phyloP scores from a whole-genome alignment of 1,139 yeast species.

The Suhomyces terraborum region DNA sequence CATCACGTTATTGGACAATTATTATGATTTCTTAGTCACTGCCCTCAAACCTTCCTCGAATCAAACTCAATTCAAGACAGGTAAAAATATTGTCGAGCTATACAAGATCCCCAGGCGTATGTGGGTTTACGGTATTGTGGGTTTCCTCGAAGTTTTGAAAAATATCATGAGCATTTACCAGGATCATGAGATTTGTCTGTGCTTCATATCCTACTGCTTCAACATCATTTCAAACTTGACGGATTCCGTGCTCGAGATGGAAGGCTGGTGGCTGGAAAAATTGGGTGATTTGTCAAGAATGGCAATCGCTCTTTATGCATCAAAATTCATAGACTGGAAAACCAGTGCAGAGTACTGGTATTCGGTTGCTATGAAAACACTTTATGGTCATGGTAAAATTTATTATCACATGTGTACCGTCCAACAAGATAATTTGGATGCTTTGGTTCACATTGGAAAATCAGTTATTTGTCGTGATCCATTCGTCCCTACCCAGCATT shows the following conservation, averaged over 20 bases:
- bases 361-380: conserved; percentile 64
- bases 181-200: conserved; percentile 51
- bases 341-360: conserved; percentile 79
- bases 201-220: conserved; percentile 53
- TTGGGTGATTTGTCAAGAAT: conserved; percentile 77
- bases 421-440: conserved; percentile 77
- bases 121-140: conserved; percentile 85
- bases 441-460: conserved; percentile 75
- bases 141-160: conserved; percentile 74
- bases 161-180: conserved; percentile 63
- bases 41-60: conserved; percentile 64
- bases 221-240: conserved; percentile 56
- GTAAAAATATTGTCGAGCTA: conserved; percentile 70
- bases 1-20: conserved; percentile 63
- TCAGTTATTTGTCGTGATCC: conserved; percentile 79
- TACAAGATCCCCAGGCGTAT: conserved; percentile 75
- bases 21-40: conserved; percentile 68
- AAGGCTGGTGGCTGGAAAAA: conserved; percentile 80
- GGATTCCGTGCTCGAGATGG: conserved; percentile 54
- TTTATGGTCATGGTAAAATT: conserved; percentile 77
- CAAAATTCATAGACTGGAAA: conserved; percentile 80
- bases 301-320: conserved; percentile 80
- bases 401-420: conserved; percentile 84
- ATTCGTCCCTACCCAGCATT: conserved; percentile 78
- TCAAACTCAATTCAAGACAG: conserved; percentile 60